A percentile compares a stretch with the other conserved stretches of the same genome.
These are phyloP conservation scores for Sclerotinia borealis DNA, from an alignment of 2,329 filamentous ascomycete genomes.

Conservation along the genomic window DNA sequence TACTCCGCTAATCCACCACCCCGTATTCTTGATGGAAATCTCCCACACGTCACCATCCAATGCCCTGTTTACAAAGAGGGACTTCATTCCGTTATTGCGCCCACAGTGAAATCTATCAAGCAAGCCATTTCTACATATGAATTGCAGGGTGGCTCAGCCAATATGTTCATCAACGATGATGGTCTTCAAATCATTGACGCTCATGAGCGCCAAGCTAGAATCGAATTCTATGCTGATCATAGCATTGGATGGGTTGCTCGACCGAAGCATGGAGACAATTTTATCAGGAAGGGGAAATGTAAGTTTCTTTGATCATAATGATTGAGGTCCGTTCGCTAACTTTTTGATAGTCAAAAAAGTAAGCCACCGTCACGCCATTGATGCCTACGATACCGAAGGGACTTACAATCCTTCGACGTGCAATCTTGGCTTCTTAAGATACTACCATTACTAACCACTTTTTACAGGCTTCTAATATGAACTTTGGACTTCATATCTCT, in stretches of 20 bases:
- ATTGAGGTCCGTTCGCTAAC: slow-evolving; percentile 14
- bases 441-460: background rate
- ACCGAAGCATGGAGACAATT: slow-evolving; percentile 57
- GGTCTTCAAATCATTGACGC: slow-evolving; percentile 62
- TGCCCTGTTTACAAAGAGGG: slow-evolving; percentile 88
- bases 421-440: background rate
- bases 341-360: slow-evolving; percentile 35
- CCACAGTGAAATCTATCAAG: slow-evolving; percentile 73
- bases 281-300: slow-evolving; percentile 55
- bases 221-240: slow-evolving; percentile 63
- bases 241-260: slow-evolving; percentile 65
- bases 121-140: slow-evolving; percentile 72
- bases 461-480: slow-evolving; percentile 65
- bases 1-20: slow-evolving; percentile 68
- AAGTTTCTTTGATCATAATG: slow-evolving; percentile 13
- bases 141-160: slow-evolving; percentile 69
- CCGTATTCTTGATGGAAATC: slow-evolving; percentile 47
- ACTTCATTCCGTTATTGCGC: slow-evolving; percentile 65
- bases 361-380: slow-evolving; percentile 14
- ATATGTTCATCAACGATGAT: slow-evolving; percentile 72
- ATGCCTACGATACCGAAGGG: background rate
- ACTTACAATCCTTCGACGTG: background rate
- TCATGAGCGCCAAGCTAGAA: slow-evolving; percentile 55
- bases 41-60: slow-evolving; percentile 76
- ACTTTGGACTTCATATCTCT: slow-evolving; percentile 61